phyloP scores from a whole-genome alignment of 345 rosid genomes.

The Heritiera littoralis region DNA sequence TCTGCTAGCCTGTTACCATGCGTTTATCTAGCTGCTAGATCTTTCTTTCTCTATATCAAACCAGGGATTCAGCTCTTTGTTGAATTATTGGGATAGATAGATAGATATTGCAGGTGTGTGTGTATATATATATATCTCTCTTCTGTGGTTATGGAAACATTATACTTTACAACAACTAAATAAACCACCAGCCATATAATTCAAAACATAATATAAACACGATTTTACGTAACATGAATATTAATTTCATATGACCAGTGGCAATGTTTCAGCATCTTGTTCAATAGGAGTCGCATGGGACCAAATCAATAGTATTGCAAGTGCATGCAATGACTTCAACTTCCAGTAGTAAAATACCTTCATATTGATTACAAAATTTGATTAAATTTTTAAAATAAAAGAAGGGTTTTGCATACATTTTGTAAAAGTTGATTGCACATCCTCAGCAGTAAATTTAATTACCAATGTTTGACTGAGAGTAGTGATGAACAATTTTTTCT shows the following conservation, averaged over 20 bases:
- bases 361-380: not conserved
- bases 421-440: too few relatives aligned
- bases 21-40: slow-evolving; percentile 4
- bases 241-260: not conserved
- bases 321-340: slow-evolving; percentile 19
- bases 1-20: slow-evolving; percentile 4
- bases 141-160: slow-evolving; percentile 20
- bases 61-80: slow-evolving; percentile 1
- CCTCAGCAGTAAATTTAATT: not conserved
- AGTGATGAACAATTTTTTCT: not conserved
- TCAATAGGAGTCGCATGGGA: slow-evolving; percentile 17
- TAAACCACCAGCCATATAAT: not conserved
- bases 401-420: not conserved
- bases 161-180: not conserved
- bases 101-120: not conserved
- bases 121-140: not conserved
- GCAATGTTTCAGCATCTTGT: not conserved
- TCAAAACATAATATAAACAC: too few relatives aligned
- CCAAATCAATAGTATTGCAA: slow-evolving; percentile 1
- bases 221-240: too few relatives aligned
- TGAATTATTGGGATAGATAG: slow-evolving; percentile 10
- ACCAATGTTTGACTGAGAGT: not conserved
- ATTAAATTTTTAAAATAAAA: not conserved
- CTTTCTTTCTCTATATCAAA: slow-evolving; percentile 11
- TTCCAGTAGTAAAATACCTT: not conserved